phyloP scores from a whole-genome alignment of 2,329 filamentous ascomycete species.

The Apiospora rasikravindrae region DNA sequence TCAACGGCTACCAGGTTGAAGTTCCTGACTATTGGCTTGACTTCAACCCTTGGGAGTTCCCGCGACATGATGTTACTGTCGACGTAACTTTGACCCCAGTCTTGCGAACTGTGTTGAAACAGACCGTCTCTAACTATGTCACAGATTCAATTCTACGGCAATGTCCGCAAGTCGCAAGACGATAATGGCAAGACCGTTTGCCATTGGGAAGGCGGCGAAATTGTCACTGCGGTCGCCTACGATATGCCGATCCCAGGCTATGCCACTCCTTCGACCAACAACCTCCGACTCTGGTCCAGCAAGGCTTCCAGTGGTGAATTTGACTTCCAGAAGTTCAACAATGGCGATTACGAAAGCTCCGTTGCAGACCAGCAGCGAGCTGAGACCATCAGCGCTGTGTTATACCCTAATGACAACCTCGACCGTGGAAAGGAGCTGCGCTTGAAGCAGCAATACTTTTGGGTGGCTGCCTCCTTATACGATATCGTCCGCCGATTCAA shows the following conservation, averaged over 20 bases:
- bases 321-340: conserved; percentile 99
- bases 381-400: conserved; percentile 97
- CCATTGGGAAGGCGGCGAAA: conserved; percentile 91
- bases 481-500: conserved; percentile 98
- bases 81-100: conserved; percentile 60
- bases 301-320: conserved; percentile 97
- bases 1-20: conserved; percentile 97
- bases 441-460: conserved; percentile 99
- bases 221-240: conserved; percentile 89
- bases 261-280: conserved; percentile 89
- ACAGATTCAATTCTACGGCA: conserved; percentile 90
- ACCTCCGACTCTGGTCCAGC: conserved; percentile 95
- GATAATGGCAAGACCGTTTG: conserved; percentile 75
- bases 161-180: conserved; percentile 76
- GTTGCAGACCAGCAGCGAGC: conserved; percentile 97
- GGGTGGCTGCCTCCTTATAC: conserved; percentile 94
- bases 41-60: conserved; percentile 99
- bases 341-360: conserved; percentile 94
- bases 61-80: conserved; percentile 91
- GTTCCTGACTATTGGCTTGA: conserved; percentile 99
- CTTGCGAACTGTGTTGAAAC: not conserved
- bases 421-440: conserved; percentile 96
- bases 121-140: not conserved
- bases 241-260: conserved; percentile 94
- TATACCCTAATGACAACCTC: conserved; percentile 98